Percentiles rank a stretch among this genome's conserved stretches.
phyloP scores from a whole-genome alignment of 2,329 filamentous ascomycete genomes.

The Fusarium sulawesiense region DNA sequence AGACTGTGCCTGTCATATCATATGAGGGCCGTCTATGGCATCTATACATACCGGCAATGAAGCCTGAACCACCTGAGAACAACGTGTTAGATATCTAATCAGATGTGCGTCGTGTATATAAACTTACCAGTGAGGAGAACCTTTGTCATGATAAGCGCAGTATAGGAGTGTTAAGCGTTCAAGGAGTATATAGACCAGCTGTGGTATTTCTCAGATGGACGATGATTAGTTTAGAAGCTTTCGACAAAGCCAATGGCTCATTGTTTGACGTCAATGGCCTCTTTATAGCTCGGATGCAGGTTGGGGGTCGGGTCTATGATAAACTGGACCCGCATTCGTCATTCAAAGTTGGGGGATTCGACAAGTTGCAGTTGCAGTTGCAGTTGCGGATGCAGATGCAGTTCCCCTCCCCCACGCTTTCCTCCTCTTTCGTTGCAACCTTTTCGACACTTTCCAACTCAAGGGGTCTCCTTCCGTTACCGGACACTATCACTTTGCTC shows the following conservation, averaged over 20 bases:
- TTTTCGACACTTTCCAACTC: background rate
- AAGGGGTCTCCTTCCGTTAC: constrained; percentile 10
- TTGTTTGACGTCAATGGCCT: constrained; percentile 18
- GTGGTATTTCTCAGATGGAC: background rate
- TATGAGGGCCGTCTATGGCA: background rate
- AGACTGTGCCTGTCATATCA: background rate
- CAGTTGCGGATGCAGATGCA: background rate
- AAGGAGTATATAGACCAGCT: background rate
- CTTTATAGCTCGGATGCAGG: constrained; percentile 8
- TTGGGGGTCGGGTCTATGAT: constrained; percentile 20
- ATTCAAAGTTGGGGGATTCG: constrained; percentile 36
- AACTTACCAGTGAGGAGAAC: constrained; percentile 49
- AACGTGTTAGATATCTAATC: constrained; percentile 15
- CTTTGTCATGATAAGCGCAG: constrained; percentile 45
- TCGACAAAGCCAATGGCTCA: background rate
- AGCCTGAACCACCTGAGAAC: constrained; percentile 50
- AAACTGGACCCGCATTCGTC: constrained; percentile 42
- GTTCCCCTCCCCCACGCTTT: constrained; percentile 25
- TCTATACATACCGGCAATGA: constrained; percentile 49
- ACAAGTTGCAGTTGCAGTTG: background rate
- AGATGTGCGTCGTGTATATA: background rate
- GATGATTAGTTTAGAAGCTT: background rate
- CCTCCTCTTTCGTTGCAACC: constrained; percentile 18
- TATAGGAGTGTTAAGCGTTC: background rate
- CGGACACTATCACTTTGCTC: constrained; percentile 3